Conservation (phyloP, 805 yeast genomes). For the Lachancea fermentati region DNA sequence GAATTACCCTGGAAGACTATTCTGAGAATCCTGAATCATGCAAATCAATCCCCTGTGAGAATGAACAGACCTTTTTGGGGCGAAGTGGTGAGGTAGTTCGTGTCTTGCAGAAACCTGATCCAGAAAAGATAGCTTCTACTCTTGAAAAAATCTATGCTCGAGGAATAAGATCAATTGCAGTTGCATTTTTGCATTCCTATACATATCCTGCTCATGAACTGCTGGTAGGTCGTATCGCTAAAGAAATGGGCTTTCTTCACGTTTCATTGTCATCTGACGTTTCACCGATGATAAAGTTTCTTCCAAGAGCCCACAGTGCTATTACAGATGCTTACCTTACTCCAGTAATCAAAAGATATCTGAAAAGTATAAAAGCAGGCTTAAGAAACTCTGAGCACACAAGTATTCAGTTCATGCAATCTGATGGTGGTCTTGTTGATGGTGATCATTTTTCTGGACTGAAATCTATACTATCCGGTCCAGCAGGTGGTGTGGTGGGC, state of each 20-base stretch:
- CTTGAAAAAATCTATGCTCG: constrained; percentile 42
- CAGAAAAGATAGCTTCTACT: constrained; percentile 35
- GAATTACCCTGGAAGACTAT: constrained; percentile 79
- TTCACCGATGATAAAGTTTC: constrained; percentile 74
- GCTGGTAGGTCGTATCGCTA: constrained; percentile 53
- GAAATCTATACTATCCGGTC: constrained; percentile 86
- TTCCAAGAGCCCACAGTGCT: constrained; percentile 71
- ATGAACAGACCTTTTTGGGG: constrained; percentile 43
- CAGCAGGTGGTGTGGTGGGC: constrained; percentile 99
- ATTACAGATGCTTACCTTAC: constrained; percentile 80
- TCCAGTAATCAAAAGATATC: constrained; percentile 66
- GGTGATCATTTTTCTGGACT: constrained; percentile 81
- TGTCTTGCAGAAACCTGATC: constrained; percentile 48
- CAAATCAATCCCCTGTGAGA: constrained; percentile 23
- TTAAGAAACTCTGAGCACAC: constrained; percentile 46
- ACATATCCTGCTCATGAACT: constrained; percentile 67
- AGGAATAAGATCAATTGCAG: constrained; percentile 66
- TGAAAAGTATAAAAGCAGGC: constrained; percentile 57
- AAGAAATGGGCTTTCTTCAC: constrained; percentile 59
- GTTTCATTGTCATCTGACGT: constrained; percentile 63
- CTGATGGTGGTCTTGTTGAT: constrained; percentile 91
- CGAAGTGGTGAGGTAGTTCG: constrained; percentile 64
- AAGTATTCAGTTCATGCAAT: constrained; percentile 84
- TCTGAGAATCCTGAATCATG: constrained; percentile 58
- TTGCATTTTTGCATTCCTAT: constrained; percentile 68